Base-by-base conservation (phyloP, 192 early-diverging fungal genomes). In the Coemansia aciculifera region DNA sequence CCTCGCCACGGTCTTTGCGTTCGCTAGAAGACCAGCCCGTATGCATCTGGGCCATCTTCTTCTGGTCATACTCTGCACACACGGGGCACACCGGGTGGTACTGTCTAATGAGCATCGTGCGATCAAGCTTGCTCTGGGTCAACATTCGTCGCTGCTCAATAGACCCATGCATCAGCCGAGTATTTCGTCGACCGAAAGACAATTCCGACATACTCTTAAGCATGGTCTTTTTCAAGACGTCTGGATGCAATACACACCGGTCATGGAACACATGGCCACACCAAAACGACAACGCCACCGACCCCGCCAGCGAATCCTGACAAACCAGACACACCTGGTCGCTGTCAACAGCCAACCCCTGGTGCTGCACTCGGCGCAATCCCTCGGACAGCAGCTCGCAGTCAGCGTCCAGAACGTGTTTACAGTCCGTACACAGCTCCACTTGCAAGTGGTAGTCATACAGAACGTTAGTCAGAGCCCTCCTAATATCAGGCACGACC, bases 381-480 rank as follows among this genome's bases (percentile, higher is more conserved):
- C 86, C 86, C 56, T 90, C 87, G 0, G 93, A 87, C 57, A 98
- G 82, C 32, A 88, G 86, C 23, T 93, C 87, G 60, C 93, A 93
- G 71, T 98, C 98, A 63, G 86, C 90, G 5, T 93, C 87, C 57
- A 98, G 75, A 46, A 99, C 96, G 59, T 91, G 94, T 64, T 92
- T 87, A 78, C 94, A 97, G 1, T 95, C 96, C 74, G 94, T 89
- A 32, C 92, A 85, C 29, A 99, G 81, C 5, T 95, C 95, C 71
- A 92, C 92, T 68, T 95, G 95, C 51, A 97, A 85, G 38, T 94
- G 91, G 66, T 90, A 94, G 71, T 99, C 98, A 48, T 93, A 88
- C 72, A 98, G 81, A 52, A 99, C 91, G 63, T 93, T 93, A 10
- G 96, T 87, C 48, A 99, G 77, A 0, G 95, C 90, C 1, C 85